These are phyloP conservation scores for Lecanicillium sp. DNA, from an alignment of 2,329 filamentous ascomycete genomes.

Conservation along the genomic window DNA sequence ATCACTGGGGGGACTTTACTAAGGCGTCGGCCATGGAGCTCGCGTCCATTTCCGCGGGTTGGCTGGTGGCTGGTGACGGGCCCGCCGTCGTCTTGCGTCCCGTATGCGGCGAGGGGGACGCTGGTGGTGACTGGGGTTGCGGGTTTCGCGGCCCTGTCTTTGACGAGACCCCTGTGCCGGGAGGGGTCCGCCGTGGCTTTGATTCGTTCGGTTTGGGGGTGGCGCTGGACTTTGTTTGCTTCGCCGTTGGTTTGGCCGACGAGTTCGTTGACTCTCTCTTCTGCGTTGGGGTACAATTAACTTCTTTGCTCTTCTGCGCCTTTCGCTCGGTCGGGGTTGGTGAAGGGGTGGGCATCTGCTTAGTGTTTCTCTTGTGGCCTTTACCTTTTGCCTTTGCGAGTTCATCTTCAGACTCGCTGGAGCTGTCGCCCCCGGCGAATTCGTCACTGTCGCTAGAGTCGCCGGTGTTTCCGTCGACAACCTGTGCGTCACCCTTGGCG, in stretches of 20 bases:
- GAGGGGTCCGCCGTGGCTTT: slow-evolving; percentile 27
- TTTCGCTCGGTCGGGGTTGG: slow-evolving; percentile 22
- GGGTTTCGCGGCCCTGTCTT: neutral
- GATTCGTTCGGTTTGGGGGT: slow-evolving; percentile 12
- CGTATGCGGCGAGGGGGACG: neutral
- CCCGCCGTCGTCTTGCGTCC: neutral
- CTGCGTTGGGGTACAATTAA: slow-evolving; percentile 30
- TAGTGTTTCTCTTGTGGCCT: slow-evolving; percentile 23
- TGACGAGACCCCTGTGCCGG: neutral
- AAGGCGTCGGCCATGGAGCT: too few relatives aligned
- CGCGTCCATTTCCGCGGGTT: too few relatives aligned
- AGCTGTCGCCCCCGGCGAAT: slow-evolving; percentile 1
- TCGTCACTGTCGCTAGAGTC: slow-evolving; percentile 3
- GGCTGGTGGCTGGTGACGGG: neutral
- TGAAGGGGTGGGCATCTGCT: slow-evolving; percentile 20
- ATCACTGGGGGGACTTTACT: neutral
- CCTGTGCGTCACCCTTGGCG: neutral
- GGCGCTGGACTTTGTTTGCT: slow-evolving; percentile 16
- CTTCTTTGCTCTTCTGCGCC: slow-evolving; percentile 19
- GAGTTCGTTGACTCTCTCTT: slow-evolving; percentile 21
- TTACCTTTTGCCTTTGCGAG: slow-evolving; percentile 29
- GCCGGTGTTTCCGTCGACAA: neutral
- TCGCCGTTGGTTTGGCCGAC: slow-evolving; percentile 16
- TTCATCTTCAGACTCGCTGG: slow-evolving; percentile 18
- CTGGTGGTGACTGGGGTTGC: neutral